Base-by-base conservation (phyloP, 2,329 filamentous ascomycete species). In the Trichoderma guizhouense region DNA sequence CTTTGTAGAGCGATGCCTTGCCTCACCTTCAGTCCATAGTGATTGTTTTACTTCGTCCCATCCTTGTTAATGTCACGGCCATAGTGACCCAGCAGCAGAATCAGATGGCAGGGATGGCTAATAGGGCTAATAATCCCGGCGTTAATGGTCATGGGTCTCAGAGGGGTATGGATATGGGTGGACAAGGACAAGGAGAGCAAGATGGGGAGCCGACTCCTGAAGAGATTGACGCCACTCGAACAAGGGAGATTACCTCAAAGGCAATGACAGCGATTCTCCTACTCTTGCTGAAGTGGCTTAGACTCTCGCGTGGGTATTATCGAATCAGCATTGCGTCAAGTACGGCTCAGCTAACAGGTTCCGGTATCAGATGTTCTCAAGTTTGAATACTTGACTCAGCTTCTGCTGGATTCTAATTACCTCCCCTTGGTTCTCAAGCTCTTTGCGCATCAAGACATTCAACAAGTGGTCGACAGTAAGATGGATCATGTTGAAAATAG, bases 201-300 rank as follows among this genome's bases (percentile, higher is more conserved):
- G 78, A 81, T 34, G 79, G 82, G n/a, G 86, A 89, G 60, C 81
- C 84, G 14, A 84, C 88, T 0, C 84, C 90, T 4, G 94, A 97
- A 72, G 94, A 98, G 76, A 82, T 97, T 18, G 95, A 98, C 80
- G 90, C 91, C 53, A 87, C 93, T 69, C 88, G 97, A 64, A 91
- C 90, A 18, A 89, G 95, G 71, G 96, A 99, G 81, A 95, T 99
- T 66, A 92, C 92, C 14, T 90, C 92, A 30, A 98, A 98, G 81
- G 95, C 95, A 0, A 91, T 97, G 26, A 96, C 94, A n/a, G 95
- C 93, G 1, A 92, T 94, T 70, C 83, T 99, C 32, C 84, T 99
- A 32, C 84, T 97, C n/a, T 82, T 98, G 58, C 80, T 98, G 73
- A 99, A 98, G 82, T 99, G 96, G 96, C 92, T 98, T 77, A 97